phyloP scores from a whole-genome alignment of 1,139 yeast genomes.

The Starmera stellimalicola region DNA sequence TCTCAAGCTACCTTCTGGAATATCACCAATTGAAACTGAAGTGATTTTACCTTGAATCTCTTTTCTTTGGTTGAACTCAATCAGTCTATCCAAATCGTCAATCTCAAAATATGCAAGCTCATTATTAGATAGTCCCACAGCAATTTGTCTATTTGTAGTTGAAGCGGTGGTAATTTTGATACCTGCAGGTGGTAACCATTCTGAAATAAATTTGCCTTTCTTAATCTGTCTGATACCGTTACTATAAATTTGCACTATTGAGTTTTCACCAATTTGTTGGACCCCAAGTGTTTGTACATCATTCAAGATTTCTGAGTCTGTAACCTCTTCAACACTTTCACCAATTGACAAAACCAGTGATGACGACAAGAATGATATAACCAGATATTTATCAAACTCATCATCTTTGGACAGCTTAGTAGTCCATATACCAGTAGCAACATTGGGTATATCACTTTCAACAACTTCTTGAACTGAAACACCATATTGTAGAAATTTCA shows the following conservation, averaged over 20 bases:
- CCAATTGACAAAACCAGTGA: constrained; percentile 73
- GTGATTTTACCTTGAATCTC: constrained; percentile 47
- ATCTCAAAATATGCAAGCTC: constrained; percentile 80
- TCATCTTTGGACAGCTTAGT: constrained; percentile 38
- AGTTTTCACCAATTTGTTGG: constrained; percentile 54
- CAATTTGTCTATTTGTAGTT: constrained; percentile 59
- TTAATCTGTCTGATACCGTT: constrained; percentile 65
- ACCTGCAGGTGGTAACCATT: constrained; percentile 87
- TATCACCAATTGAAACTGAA: constrained; percentile 47
- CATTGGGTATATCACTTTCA: constrained; percentile 60
- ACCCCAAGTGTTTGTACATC: constrained; percentile 59
- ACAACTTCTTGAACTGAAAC: constrained; percentile 53
- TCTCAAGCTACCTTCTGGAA: constrained; percentile 37
- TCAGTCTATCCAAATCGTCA: constrained; percentile 53
- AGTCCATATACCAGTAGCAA: constrained; percentile 54
- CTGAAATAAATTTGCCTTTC: constrained; percentile 21
- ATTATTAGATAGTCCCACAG: constrained; percentile 60
- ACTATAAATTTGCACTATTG: constrained; percentile 65
- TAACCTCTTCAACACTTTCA: constrained; percentile 70
- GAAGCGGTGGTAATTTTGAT: constrained; percentile 51
- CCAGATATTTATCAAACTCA: constrained; percentile 50
- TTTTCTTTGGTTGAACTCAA: constrained; percentile 58
- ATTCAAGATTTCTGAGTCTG: constrained; percentile 49
- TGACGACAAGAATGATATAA: constrained; percentile 56
- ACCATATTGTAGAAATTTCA: constrained; percentile 52